These are phyloP conservation scores for Harringtonia aguacate DNA, from an alignment of 2,329 filamentous ascomycete species.

Conservation along the genomic window DNA sequence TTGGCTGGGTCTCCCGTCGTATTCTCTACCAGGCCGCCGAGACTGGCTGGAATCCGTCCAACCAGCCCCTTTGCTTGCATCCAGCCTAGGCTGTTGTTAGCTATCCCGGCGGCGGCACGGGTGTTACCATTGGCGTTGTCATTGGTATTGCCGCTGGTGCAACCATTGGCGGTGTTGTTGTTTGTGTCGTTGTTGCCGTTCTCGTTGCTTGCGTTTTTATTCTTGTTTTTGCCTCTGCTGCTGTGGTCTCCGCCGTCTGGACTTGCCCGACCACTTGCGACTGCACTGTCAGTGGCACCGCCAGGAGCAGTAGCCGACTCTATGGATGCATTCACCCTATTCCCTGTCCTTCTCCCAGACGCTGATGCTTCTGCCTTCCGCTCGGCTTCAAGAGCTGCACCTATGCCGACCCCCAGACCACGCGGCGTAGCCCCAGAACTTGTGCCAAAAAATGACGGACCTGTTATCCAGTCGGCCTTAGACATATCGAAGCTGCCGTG, in stretches of 20 bases:
- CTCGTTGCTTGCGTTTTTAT: background rate
- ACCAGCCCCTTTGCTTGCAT: conserved; percentile 9
- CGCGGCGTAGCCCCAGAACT: background rate
- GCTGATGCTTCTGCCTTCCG: no score
- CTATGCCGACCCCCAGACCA: background rate
- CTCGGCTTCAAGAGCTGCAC: conserved; percentile 2
- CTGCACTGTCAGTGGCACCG: no score
- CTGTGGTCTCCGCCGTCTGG: background rate
- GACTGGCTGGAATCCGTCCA: background rate
- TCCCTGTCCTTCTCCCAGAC: no score
- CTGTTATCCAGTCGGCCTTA: conserved; percentile 17
- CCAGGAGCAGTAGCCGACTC: no score
- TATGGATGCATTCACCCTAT: no score
- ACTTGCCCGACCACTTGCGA: no score
- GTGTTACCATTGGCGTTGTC: background rate
- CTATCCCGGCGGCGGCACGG: background rate
- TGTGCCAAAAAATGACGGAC: background rate
- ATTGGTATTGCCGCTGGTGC: background rate
- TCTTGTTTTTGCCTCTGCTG: background rate
- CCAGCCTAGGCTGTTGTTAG: conserved; percentile 13
- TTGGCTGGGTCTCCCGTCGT: background rate
- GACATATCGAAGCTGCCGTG: conserved; percentile 15
- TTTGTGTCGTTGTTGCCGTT: background rate
- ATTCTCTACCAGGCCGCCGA: background rate
- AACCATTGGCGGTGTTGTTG: background rate